A percentile compares a stretch with the other conserved stretches of the same genome.
These are phyloP conservation scores for Tardiomyces digboiensis DNA, from an alignment of 1,139 yeast species.

Conservation along the genomic window DNA sequence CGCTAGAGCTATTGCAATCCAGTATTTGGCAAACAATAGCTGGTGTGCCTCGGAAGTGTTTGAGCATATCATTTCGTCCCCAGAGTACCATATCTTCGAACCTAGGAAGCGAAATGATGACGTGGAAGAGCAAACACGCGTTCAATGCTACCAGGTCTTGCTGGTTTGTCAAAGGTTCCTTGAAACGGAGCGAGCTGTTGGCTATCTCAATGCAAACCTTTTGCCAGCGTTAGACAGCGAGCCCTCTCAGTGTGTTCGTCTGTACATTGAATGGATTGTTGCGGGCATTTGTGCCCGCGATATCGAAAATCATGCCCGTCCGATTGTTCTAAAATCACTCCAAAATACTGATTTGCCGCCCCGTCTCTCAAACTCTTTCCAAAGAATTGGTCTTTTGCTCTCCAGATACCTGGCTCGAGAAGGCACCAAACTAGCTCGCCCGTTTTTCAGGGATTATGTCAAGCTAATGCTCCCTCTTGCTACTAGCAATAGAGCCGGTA, in stretches of 20 bases:
- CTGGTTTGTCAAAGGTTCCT: slow-evolving; percentile 29
- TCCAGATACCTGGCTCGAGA: slow-evolving; percentile 31
- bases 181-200: slow-evolving; percentile 14
- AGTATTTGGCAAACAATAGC: slow-evolving; percentile 22
- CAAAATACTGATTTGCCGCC: slow-evolving; percentile 9
- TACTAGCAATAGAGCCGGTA: slow-evolving; percentile 74
- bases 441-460: slow-evolving; percentile 17
- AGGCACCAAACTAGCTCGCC: slow-evolving; percentile 4
- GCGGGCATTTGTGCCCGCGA: slow-evolving; percentile 30
- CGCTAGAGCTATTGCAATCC: slow-evolving; percentile 35
- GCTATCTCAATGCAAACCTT: slow-evolving; percentile 17
- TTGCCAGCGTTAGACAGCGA: slow-evolving; percentile 38
- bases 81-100: slow-evolving; percentile 34
- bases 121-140: slow-evolving; percentile 56
- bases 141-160: slow-evolving; percentile 47
- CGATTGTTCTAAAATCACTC: background rate
- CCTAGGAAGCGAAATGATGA: slow-evolving; percentile 55
- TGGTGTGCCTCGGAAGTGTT: slow-evolving; percentile 35
- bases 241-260: slow-evolving; percentile 68
- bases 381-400: slow-evolving; percentile 49
- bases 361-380: slow-evolving; percentile 28
- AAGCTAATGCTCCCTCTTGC: slow-evolving; percentile 47
- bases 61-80: slow-evolving; percentile 33
- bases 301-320: background rate
- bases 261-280: slow-evolving; percentile 72